These are phyloP conservation scores for Furculomyces boomerangus DNA, from an alignment of 371 early-diverging fungal genomes.

Conservation along the genomic window DNA sequence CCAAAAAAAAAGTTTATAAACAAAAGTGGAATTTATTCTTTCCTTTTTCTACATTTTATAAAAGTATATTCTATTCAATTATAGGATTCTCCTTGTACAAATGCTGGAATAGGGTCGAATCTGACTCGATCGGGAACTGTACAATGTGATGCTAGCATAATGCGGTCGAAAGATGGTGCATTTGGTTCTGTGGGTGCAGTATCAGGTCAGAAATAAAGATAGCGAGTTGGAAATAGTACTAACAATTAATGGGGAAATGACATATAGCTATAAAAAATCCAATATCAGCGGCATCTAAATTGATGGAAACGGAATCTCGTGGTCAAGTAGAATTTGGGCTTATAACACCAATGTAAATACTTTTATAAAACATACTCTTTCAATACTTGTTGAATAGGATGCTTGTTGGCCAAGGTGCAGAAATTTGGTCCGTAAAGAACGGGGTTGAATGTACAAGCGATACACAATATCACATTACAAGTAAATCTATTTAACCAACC, in stretches of 20 bases:
- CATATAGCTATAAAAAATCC: slow-evolving; percentile 41
- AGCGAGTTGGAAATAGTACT: neutral
- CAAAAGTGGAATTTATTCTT: neutral
- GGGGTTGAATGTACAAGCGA: slow-evolving; percentile 14
- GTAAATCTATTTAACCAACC: slow-evolving; percentile 1
- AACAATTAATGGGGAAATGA: neutral
- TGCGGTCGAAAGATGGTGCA: slow-evolving; percentile 38
- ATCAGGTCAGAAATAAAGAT: slow-evolving; percentile 13
- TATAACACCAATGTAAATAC: slow-evolving; percentile 41
- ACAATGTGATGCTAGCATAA: slow-evolving; percentile 78
- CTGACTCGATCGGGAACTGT: slow-evolving; percentile 51
- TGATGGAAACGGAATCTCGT: slow-evolving; percentile 24
- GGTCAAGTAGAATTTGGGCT: slow-evolving; percentile 36
- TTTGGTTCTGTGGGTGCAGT: slow-evolving; percentile 69
- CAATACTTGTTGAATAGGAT: slow-evolving; percentile 10
- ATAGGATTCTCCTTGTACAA: slow-evolving; percentile 26
- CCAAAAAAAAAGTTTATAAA: neutral
- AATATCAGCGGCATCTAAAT: slow-evolving; percentile 31
- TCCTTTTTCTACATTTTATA: neutral
- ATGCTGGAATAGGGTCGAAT: slow-evolving; percentile 57
- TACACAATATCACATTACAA: slow-evolving; percentile 8
- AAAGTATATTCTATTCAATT: slow-evolving; percentile 1
- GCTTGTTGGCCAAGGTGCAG: slow-evolving; percentile 45
- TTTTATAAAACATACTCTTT: neutral
- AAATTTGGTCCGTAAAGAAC: slow-evolving; percentile 26